Evolutionary conservation across 352 stramenopile species (phyloP).

Genomic region (Phytophthora pistaciae): DNA sequence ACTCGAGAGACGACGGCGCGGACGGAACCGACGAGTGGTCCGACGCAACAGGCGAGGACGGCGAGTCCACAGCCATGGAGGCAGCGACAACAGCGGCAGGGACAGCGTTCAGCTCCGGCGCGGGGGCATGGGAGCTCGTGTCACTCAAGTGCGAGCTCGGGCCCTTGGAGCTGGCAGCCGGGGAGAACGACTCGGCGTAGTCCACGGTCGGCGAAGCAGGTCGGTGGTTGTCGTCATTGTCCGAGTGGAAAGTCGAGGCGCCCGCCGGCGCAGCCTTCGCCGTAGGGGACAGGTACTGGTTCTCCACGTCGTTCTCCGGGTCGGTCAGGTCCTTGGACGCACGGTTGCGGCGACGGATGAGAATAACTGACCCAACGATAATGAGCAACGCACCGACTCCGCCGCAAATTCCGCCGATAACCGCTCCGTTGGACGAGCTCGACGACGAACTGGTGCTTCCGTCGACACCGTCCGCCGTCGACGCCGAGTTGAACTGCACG

Average conservation of each 20-base stretch:
- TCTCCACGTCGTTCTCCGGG: conserved; percentile 56
- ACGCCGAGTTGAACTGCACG: conserved; percentile 75
- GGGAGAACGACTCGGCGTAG: conserved; percentile 61
- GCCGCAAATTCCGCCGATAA: conserved; percentile 54
- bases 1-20: conserved; percentile 21
- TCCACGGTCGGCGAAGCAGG: conserved; percentile 59
- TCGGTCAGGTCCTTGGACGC: conserved; percentile 42
- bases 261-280: conserved; percentile 47
- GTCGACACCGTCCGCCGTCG: conserved; percentile 55
- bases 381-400: conserved; percentile 59
- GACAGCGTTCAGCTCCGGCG: conserved; percentile 4
- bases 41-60: conserved; percentile 20
- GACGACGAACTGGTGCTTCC: conserved; percentile 23
- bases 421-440: conserved; percentile 33
- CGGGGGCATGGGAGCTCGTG: conserved; percentile 8
- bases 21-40: conserved; percentile 29
- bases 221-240: conserved; percentile 37
- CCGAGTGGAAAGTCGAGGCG: conserved; percentile 45
- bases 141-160: conserved; percentile 24
- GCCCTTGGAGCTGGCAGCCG: conserved; percentile 39
- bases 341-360: conserved; percentile 67
- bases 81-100: conserved; percentile 42
- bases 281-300: conserved; percentile 68
- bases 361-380: conserved; percentile 75
- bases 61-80: conserved; percentile 30